A percentile compares a stretch with the other conserved stretches of the same genome.
These are phyloP conservation scores for Hypomontagnella monticulosa DNA, from an alignment of 495 filamentous ascomycete species.

Conservation along the genomic window DNA sequence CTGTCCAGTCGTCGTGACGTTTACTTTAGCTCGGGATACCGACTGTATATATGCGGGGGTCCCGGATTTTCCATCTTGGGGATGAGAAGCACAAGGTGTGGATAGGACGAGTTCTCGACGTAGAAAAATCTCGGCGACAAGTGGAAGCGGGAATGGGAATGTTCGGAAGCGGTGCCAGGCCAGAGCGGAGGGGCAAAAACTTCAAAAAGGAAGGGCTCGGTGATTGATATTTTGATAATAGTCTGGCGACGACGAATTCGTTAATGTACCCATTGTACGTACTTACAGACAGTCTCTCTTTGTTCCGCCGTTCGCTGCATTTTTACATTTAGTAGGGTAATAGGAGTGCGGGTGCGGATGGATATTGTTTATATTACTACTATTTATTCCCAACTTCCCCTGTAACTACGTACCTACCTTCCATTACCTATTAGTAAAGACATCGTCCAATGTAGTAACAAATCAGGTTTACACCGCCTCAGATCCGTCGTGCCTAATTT, in stretches of 20 bases:
- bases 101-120: not conserved
- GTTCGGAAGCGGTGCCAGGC: not conserved
- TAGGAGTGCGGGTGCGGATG: conserved; percentile 7
- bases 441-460: not conserved
- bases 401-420: conserved; percentile 4
- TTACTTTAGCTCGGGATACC: conserved; percentile 18
- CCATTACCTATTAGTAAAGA: conserved; percentile 1
- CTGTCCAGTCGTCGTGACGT: not conserved
- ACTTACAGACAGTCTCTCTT: conserved; percentile 28
- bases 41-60: conserved; percentile 2
- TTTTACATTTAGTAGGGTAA: conserved; percentile 14
- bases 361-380: conserved; percentile 27
- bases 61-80: not conserved
- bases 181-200: conserved; percentile 8
- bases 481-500: conserved; percentile 2
- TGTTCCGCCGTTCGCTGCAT: conserved; percentile 21
- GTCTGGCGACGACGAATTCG: not conserved
- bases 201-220: conserved; percentile 4
- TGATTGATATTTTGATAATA: conserved; percentile 6
- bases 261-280: conserved; percentile 23
- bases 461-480: conserved; percentile 6
- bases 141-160: too few species aligned
- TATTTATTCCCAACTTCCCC: conserved; percentile 1
- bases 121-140: not conserved
- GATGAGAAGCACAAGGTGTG: conserved; percentile 9